Conservation (phyloP, 768 basidiomycete genomes). For the Gymnopilus junonius region DNA sequence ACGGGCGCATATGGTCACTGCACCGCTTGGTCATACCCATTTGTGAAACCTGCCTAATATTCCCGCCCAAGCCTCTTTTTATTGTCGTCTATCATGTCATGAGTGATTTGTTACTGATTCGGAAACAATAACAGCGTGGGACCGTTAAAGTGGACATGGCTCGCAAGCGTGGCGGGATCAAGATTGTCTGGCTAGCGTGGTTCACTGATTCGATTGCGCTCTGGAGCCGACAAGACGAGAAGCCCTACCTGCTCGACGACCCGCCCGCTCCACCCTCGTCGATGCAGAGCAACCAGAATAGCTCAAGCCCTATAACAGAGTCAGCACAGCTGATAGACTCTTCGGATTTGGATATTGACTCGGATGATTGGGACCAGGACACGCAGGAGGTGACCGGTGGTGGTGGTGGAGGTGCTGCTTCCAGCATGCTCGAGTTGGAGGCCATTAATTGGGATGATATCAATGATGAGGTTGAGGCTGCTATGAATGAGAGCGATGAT, state of each 20-base stretch:
- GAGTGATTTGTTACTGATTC: slow-evolving; percentile 2
- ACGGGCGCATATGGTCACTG: neutral
- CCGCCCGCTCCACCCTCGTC: slow-evolving; percentile 37
- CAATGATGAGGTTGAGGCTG: slow-evolving; percentile 86
- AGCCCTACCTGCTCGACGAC: slow-evolving; percentile 72
- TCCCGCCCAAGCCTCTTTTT: neutral
- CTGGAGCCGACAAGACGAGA: slow-evolving; percentile 86
- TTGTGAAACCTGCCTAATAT: neutral
- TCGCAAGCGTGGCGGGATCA: slow-evolving; percentile 72
- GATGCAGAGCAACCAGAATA: slow-evolving; percentile 4
- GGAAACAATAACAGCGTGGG: slow-evolving; percentile 58
- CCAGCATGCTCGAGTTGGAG: slow-evolving; percentile 50
- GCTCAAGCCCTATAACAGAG: slow-evolving; percentile 40
- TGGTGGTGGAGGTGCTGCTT: too few relatives aligned
- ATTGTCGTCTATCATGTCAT: neutral
- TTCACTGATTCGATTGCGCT: slow-evolving; percentile 87
- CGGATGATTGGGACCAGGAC: slow-evolving; percentile 66
- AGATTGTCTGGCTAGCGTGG: slow-evolving; percentile 90
- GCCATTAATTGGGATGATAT: slow-evolving; percentile 84
- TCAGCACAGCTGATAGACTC: slow-evolving; percentile 30
- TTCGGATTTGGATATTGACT: slow-evolving; percentile 69
- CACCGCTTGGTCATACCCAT: neutral
- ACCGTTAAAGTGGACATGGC: slow-evolving; percentile 93
- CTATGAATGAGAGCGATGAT: slow-evolving; percentile 81
- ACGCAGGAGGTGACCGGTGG: slow-evolving; percentile 29